A percentile compares a stretch with the other conserved stretches of the same genome.
Evolutionary conservation across 2,329 filamentous ascomycete species (phyloP).

Genomic region (Stemphylium lycopersici): DNA sequence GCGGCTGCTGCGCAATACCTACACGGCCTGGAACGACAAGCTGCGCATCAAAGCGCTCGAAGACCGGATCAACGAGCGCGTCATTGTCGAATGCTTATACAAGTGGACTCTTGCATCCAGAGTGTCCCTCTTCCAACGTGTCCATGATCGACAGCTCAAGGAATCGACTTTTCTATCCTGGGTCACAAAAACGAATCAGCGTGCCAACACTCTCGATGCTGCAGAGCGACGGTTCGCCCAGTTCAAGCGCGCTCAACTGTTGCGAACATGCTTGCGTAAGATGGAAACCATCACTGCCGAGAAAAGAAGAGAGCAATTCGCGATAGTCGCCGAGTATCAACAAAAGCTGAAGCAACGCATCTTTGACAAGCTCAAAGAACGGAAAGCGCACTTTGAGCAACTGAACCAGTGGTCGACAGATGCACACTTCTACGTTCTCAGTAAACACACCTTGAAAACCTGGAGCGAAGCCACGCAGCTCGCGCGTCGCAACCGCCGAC

Average conservation of each 20-base stretch:
- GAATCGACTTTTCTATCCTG: slow-evolving; percentile 35
- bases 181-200: slow-evolving; percentile 37
- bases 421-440: slow-evolving; percentile 63
- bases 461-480: slow-evolving; percentile 60
- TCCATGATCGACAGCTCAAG: slow-evolving; percentile 42
- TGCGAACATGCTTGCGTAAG: slow-evolving; percentile 34
- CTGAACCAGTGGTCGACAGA: slow-evolving; percentile 61
- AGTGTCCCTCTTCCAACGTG: slow-evolving; percentile 49
- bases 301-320: slow-evolving; percentile 38
- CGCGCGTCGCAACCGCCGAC: slow-evolving; percentile 58
- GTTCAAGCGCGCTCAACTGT: slow-evolving; percentile 38
- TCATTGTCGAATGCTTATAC: slow-evolving; percentile 63
- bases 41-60: slow-evolving; percentile 61
- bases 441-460: slow-evolving; percentile 55
- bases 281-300: slow-evolving; percentile 36
- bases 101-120: slow-evolving; percentile 64
- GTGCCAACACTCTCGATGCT: slow-evolving; percentile 32
- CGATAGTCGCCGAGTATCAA: slow-evolving; percentile 52
- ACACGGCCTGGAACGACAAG: slow-evolving; percentile 67
- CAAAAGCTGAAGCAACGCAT: slow-evolving; percentile 48
- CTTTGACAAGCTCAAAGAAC: slow-evolving; percentile 45
- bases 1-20: slow-evolving; percentile 62
- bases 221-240: slow-evolving; percentile 40
- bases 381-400: slow-evolving; percentile 52
- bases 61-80: slow-evolving; percentile 61